Evolutionary conservation across 106 monocot genomes (phyloP).

Genomic region (Chionographis japonica): DNA sequence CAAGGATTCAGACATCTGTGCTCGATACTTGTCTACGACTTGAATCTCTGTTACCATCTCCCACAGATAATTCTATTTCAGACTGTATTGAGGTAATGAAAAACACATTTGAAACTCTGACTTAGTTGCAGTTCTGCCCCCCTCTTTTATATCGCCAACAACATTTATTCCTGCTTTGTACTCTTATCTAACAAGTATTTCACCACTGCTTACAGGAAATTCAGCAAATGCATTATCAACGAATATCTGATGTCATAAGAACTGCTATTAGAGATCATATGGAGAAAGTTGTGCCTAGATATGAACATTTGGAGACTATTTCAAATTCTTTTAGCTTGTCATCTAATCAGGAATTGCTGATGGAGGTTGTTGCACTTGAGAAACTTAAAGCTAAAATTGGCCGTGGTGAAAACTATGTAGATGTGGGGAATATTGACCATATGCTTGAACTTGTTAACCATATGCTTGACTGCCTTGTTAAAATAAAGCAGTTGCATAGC

Average conservation of each 20-base stretch:
- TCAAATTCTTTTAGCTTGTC: constrained; percentile 47
- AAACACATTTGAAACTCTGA: not conserved
- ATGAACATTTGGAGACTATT: constrained; percentile 42
- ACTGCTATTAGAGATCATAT: constrained; percentile 51
- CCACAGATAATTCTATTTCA: constrained; percentile 13
- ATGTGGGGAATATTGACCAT: constrained; percentile 51
- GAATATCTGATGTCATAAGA: constrained; percentile 36
- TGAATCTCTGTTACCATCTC: constrained; percentile 21
- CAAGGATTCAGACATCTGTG: constrained; percentile 36
- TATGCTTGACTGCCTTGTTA: constrained; percentile 74
- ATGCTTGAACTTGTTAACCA: constrained; percentile 39
- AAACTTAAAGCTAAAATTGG: constrained; percentile 51
- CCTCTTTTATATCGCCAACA: too few species aligned
- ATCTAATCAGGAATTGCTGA: constrained; percentile 73
- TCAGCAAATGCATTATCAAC: constrained; percentile 33
- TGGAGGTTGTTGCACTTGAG: constrained; percentile 78
- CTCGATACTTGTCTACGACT: constrained; percentile 35
- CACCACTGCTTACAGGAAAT: constrained; percentile 39
- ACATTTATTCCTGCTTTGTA: not conserved
- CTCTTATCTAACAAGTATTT: not conserved
- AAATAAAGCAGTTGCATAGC: constrained; percentile 59
- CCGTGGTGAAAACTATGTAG: constrained; percentile 34
- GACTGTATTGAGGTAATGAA: constrained; percentile 43
- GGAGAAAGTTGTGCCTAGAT: constrained; percentile 23
- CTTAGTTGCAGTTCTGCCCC: not conserved